Conservation (phyloP, 2,329 filamentous ascomycete species). For the Pseudogymnoascus sp. region DNA sequence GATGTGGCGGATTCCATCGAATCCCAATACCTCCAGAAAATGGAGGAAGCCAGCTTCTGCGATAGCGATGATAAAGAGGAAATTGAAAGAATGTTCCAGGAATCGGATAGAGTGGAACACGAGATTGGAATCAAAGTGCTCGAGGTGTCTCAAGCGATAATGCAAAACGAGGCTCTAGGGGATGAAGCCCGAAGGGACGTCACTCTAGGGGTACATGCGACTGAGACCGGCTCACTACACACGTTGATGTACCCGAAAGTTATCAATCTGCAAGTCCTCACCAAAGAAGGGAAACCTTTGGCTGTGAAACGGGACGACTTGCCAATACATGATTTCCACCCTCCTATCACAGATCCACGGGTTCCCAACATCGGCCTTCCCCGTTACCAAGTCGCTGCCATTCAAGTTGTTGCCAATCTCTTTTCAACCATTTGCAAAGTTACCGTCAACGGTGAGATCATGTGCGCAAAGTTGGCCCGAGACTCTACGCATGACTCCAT, state of each 20-base stretch:
- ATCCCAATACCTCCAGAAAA: background rate
- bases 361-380: background rate
- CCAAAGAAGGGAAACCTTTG: background rate
- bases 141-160: background rate
- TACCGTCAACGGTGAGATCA: background rate
- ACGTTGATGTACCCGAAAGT: background rate
- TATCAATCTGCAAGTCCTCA: background rate
- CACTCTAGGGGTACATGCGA: too few relatives aligned
- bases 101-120: background rate
- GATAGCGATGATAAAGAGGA: background rate
- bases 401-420: background rate
- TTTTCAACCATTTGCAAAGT: background rate
- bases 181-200: background rate
- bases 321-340: background rate
- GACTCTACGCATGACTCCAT: background rate
- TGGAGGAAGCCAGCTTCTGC: background rate
- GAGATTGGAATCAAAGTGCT: background rate
- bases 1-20: background rate
- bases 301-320: background rate
- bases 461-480: background rate
- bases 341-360: background rate
- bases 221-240: background rate
- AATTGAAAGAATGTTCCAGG: background rate
- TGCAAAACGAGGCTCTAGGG: background rate
- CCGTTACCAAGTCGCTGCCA: background rate